Percentiles rank a stretch among this genome's conserved stretches.
These are phyloP conservation scores for Chrysosporium keratinophilum DNA, from an alignment of 2,329 filamentous ascomycete species.

Conservation along the genomic window DNA sequence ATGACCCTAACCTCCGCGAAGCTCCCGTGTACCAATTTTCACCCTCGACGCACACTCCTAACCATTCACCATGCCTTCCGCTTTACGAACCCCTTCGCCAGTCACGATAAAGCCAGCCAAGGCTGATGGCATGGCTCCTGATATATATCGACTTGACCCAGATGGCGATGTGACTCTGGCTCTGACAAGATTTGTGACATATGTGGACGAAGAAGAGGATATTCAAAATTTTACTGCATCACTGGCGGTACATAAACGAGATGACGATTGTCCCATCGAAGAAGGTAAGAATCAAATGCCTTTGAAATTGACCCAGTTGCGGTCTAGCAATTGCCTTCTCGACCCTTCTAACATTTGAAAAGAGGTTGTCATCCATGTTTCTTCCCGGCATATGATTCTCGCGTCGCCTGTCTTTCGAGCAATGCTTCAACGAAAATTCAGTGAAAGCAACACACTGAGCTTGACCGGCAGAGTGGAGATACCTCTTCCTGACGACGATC, in stretches of 20 bases:
- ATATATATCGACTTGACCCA: slow-evolving; percentile 15
- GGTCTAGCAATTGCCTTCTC: background rate
- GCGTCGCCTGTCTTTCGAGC: slow-evolving; percentile 17
- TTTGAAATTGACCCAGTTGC: background rate
- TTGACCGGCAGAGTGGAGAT: slow-evolving; percentile 15
- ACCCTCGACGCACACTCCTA: too few relatives aligned
- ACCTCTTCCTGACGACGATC: slow-evolving; percentile 26
- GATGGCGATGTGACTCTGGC: slow-evolving; percentile 15
- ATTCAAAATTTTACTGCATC: background rate
- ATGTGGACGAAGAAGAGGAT: slow-evolving; percentile 8
- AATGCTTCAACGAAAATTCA: slow-evolving; percentile 17
- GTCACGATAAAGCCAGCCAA: slow-evolving; percentile 4
- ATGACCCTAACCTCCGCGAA: background rate
- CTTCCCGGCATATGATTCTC: slow-evolving; percentile 17
- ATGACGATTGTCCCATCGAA: slow-evolving; percentile 7
- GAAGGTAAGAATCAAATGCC: slow-evolving; percentile 13
- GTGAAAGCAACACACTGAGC: slow-evolving; percentile 13
- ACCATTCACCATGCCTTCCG: slow-evolving; percentile 14
- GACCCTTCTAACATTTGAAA: background rate
- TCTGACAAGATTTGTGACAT: slow-evolving; percentile 15
- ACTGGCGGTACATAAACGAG: background rate
- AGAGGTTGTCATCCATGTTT: slow-evolving; percentile 17
- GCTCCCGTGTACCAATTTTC: background rate
- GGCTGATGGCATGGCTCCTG: slow-evolving; percentile 1
- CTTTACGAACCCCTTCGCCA: slow-evolving; percentile 11